These are phyloP conservation scores for Mycena chlorophos DNA, from an alignment of 768 basidiomycete genomes.

Conservation along the genomic window DNA sequence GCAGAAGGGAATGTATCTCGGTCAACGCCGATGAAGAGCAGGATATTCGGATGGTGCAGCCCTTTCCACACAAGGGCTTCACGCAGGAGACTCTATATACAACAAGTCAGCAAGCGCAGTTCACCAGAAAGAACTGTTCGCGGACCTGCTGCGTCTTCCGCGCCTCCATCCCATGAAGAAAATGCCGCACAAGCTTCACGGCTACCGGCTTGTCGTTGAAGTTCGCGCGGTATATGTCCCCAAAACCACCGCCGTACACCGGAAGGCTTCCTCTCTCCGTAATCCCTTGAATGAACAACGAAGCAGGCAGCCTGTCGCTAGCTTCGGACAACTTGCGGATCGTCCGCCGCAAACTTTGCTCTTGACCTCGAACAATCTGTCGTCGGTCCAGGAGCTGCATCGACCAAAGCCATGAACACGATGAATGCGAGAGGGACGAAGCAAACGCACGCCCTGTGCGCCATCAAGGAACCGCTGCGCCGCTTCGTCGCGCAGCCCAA, in stretches of 20 bases:
- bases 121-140: not conserved
- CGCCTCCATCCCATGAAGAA: constrained; percentile 7
- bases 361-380: not conserved
- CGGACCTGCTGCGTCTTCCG: constrained; percentile 12
- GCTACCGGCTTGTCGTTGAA: constrained; percentile 14
- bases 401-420: not conserved
- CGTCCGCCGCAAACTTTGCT: not conserved
- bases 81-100: not conserved
- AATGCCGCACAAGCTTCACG: constrained; percentile 14
- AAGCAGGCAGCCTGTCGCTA: constrained; percentile 12
- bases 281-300: constrained; percentile 12
- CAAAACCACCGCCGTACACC: constrained; percentile 11
- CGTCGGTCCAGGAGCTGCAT: not conserved
- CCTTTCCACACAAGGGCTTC: constrained; percentile 14
- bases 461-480: not conserved
- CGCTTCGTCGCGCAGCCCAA: not conserved
- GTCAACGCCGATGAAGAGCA: constrained; percentile 3
- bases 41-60: constrained; percentile 14
- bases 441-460: not conserved
- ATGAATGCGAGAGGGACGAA: not conserved
- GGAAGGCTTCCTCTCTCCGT: constrained; percentile 11
- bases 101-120: not conserved
- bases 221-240: constrained; percentile 12
- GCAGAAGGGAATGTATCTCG: constrained; percentile 22
- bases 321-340: constrained; percentile 11